These are phyloP conservation scores for Flammula alnicola DNA, from an alignment of 1,284 basidiomycete species.

Conservation along the genomic window DNA sequence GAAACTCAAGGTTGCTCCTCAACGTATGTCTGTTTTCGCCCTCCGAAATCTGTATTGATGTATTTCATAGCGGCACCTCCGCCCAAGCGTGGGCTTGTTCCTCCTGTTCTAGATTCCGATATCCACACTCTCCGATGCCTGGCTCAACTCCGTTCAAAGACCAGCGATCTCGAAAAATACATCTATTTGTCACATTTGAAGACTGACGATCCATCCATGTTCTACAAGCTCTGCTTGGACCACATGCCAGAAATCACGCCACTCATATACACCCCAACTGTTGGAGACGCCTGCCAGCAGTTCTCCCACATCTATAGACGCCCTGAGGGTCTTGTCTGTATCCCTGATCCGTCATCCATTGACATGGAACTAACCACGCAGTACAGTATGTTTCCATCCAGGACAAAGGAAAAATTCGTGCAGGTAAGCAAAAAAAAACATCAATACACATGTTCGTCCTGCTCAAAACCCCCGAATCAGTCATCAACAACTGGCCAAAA, in stretches of 20 bases:
- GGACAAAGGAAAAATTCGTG: conserved; percentile 81
- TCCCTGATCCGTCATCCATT: conserved; percentile 12
- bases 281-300: conserved; percentile 90
- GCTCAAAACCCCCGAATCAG: conserved; percentile 28
- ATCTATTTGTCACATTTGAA: conserved; percentile 81
- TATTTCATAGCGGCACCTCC: conserved; percentile 44
- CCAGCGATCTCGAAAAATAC: conserved; percentile 78
- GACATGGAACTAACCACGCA: conserved; percentile 12
- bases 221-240: conserved; percentile 72
- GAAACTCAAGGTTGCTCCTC: conserved; percentile 63
- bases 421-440: conserved; percentile 32
- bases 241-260: conserved; percentile 82
- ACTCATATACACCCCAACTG: conserved; percentile 89
- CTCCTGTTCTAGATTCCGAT: conserved; percentile 59
- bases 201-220: conserved; percentile 71
- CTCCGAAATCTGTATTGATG: conserved; percentile 17
- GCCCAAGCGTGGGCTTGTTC: conserved; percentile 63
- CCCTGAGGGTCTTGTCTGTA: conserved; percentile 76
- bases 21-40: conserved; percentile 47
- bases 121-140: conserved; percentile 67
- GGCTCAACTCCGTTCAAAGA: conserved; percentile 75
- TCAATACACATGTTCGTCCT: not conserved
- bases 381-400: conserved; percentile 80
- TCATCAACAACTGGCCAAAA: conserved; percentile 80
- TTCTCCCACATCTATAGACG: conserved; percentile 83